Conservation (phyloP, 345 rosid genomes). For the Heritiera littoralis region DNA sequence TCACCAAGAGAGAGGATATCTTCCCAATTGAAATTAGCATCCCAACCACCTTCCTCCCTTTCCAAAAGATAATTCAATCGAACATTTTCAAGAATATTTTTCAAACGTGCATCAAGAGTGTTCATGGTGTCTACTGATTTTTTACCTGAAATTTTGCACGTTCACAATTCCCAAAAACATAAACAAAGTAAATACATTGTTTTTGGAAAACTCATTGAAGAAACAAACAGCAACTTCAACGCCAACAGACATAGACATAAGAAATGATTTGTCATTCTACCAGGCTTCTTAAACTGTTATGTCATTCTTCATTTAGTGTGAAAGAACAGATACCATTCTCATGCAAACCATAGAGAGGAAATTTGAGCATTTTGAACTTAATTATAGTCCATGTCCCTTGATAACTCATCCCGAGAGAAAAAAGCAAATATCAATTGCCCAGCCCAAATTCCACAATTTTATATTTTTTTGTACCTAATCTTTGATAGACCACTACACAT, state of each 20-base stretch:
- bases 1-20: slow-evolving; percentile 95
- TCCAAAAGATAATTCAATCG: slow-evolving; percentile 83
- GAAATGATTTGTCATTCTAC: slow-evolving; percentile 1
- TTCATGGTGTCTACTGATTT: slow-evolving; percentile 33
- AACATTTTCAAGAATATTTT: slow-evolving; percentile 76
- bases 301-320: background rate
- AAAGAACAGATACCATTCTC: background rate
- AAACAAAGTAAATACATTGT: background rate
- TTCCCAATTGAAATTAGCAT: slow-evolving; percentile 83
- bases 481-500: background rate
- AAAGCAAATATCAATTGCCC: background rate
- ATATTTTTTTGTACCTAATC: background rate
- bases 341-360: background rate
- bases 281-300: background rate
- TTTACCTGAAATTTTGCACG: slow-evolving; percentile 43
- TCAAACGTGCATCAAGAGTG: slow-evolving; percentile 60
- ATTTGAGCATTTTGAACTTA: slow-evolving; percentile 10
- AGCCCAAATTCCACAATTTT: slow-evolving; percentile 5
- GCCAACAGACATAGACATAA: background rate
- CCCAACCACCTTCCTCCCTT: slow-evolving; percentile 87
- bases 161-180: background rate
- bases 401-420: background rate
- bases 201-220: background rate
- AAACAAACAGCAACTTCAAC: background rate
- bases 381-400: background rate